Base-by-base conservation (phyloP, 169 alveolate species). In the Eimeria tenella region DNA sequence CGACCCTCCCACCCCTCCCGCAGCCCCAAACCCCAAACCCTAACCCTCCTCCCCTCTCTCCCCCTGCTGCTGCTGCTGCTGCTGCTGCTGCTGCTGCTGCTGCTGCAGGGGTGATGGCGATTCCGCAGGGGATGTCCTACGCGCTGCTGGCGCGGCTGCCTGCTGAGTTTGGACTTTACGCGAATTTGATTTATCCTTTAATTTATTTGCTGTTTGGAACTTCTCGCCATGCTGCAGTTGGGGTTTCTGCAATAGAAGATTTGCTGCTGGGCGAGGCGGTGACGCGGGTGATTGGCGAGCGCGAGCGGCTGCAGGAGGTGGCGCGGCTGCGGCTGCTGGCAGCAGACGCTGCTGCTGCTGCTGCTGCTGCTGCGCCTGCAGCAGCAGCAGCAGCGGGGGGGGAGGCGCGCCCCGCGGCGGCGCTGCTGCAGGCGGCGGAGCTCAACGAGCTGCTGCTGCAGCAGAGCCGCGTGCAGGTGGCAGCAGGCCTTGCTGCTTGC, bases 71-170 rank as follows among this genome's bases (percentile, higher is more conserved):
- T 13, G 65, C 19, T 75, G 19, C 49, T 0, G 2, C 6, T 75
- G 86, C 7, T 15, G 0, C 50, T 73, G 83, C 13, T 31, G 86
- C 52, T 50, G 1, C 13, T 4, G 5, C 11, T 49, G 86, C 42
- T 5, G 4, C 62, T 55, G 42, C 86, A 93, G 95, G 95, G 10
- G 93, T 93, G 19, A 93, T 93, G 95, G 95, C 95, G 10, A 84
- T 93, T 4, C 95, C 95, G 4, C 86, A 75, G 93, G 96, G 96
- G 31, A 90, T 94, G 94, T 94, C 96, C 4, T 94, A 94, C 63
- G 94, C 96, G 71, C 11, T 94, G 94, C 87, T 94, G 52, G 96
- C 96, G 17, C 88, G 93, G 11, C 75, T 94, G 53, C 96, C 96
- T 1, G 93, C 96, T 3, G 93, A 88, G 77, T 79, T 56, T 73